A percentile compares a stretch with the other conserved stretches of the same genome.
Evolutionary conservation across 2,329 filamentous ascomycete genomes (phyloP).

Genomic region (Hypocrella siamensis): DNA sequence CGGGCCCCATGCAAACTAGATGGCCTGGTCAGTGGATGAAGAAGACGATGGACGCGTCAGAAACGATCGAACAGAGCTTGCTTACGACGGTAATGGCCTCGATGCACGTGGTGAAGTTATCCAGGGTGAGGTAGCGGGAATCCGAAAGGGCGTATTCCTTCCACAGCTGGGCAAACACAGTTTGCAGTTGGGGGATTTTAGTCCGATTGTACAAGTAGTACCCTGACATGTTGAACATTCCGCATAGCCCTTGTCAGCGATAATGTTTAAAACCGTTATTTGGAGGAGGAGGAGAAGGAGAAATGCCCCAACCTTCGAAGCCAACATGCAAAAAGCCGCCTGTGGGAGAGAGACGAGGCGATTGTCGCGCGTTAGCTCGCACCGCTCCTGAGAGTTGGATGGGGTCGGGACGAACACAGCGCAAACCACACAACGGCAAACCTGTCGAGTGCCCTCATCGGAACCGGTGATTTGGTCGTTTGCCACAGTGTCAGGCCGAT

Average conservation of each 20-base stretch:
- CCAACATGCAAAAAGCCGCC: slow-evolving; percentile 59
- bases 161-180: slow-evolving; percentile 73
- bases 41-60: not conserved
- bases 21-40: not conserved
- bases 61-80: not conserved
- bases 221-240: slow-evolving; percentile 23
- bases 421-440: slow-evolving; percentile 37
- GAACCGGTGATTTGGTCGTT: too few species aligned
- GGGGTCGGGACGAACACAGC: slow-evolving; percentile 26
- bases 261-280: not conserved
- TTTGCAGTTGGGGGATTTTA: slow-evolving; percentile 49
- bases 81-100: slow-evolving; percentile 63
- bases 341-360: too few species aligned
- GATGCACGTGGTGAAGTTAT: slow-evolving; percentile 75
- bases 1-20: slow-evolving; percentile 39
- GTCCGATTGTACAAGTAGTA: slow-evolving; percentile 63
- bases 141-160: slow-evolving; percentile 84
- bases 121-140: slow-evolving; percentile 69
- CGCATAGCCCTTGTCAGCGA: not conserved
- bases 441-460: slow-evolving; percentile 20
- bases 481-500: slow-evolving; percentile 15
- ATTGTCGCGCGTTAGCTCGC: not conserved
- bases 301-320: slow-evolving; percentile 50
- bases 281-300: not conserved
- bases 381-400: not conserved